Conservation (phyloP, 1,284 basidiomycete species). For the Irpex rosettiformis region DNA sequence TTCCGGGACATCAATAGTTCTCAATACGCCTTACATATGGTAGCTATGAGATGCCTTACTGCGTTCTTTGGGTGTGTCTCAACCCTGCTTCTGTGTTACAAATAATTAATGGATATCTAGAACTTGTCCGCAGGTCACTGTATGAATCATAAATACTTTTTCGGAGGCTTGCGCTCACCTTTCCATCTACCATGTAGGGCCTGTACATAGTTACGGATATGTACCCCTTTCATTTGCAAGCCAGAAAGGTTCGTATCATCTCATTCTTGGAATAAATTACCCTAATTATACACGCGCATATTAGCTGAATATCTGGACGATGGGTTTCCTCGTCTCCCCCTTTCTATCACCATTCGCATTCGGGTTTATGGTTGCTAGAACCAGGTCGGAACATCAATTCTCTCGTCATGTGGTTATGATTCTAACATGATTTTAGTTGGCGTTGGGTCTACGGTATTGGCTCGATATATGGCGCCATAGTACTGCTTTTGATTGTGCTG, state of each 20-base stretch:
- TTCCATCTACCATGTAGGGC: no score
- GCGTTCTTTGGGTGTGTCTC: constrained; percentile 60
- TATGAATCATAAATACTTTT: constrained; percentile 28
- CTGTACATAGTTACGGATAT: constrained; percentile 67
- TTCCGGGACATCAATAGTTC: background rate
- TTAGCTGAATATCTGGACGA: constrained; percentile 68
- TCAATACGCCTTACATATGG: constrained; percentile 58
- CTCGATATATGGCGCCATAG: constrained; percentile 53
- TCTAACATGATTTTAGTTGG: constrained; percentile 38
- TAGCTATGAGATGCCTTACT: constrained; percentile 38
- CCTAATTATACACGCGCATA: background rate
- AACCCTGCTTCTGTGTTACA: background rate
- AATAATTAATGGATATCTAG: constrained; percentile 27
- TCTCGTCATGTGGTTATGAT: background rate
- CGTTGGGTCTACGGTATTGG: constrained; percentile 72
- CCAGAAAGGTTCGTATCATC: constrained; percentile 49
- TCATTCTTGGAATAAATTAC: background rate
- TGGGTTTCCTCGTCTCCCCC: constrained; percentile 64
- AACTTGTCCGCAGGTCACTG: constrained; percentile 67
- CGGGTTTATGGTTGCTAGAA: constrained; percentile 64
- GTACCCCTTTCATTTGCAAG: constrained; percentile 74
- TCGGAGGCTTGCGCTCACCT: no score
- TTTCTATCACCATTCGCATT: constrained; percentile 69
- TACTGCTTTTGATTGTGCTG: constrained; percentile 55
- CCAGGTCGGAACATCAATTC: constrained; percentile 31